These are phyloP conservation scores for Populus davidiana DNA, from an alignment of 345 rosid species.

Conservation along the genomic window DNA sequence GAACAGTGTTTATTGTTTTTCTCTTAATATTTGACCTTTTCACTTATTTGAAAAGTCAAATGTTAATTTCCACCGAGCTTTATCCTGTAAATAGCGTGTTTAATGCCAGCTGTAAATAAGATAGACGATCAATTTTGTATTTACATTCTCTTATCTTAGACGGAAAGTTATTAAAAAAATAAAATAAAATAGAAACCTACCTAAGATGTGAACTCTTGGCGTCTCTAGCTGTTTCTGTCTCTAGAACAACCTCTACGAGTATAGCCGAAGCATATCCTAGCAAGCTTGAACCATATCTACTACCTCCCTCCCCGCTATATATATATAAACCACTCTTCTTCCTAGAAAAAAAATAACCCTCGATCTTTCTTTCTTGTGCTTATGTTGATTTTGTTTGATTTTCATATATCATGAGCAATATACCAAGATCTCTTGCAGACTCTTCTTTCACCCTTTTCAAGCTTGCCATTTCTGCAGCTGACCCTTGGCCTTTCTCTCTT, in stretches of 20 bases:
- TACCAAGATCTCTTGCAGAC: slow-evolving; percentile 74
- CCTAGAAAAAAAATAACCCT: neutral
- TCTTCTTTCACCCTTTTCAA: slow-evolving; percentile 65
- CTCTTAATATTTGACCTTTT: neutral
- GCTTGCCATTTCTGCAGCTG: slow-evolving; percentile 74
- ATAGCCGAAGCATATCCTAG: slow-evolving; percentile 8
- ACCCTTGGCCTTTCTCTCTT: slow-evolving; percentile 81
- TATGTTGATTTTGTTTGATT: slow-evolving; percentile 23
- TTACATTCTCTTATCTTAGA: neutral
- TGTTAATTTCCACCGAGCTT: neutral
- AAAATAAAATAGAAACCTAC: neutral
- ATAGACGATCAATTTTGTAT: neutral
- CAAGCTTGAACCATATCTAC: neutral
- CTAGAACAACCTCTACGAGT: slow-evolving; percentile 13
- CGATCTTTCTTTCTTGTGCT: slow-evolving; percentile 3
- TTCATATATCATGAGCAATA: slow-evolving; percentile 71
- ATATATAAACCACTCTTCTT: slow-evolving; percentile 12
- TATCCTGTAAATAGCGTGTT: neutral
- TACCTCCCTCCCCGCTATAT: neutral
- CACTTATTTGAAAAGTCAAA: neutral
- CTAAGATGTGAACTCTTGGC: neutral
- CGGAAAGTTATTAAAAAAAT: neutral
- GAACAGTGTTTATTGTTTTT: neutral
- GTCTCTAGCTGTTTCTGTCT: neutral
- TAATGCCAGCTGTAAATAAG: neutral